A percentile compares a stretch with the other conserved stretches of the same genome.
These are phyloP conservation scores for Solanum pinnatisectum DNA, from an alignment of 257 asterid genomes.

Conservation along the genomic window DNA sequence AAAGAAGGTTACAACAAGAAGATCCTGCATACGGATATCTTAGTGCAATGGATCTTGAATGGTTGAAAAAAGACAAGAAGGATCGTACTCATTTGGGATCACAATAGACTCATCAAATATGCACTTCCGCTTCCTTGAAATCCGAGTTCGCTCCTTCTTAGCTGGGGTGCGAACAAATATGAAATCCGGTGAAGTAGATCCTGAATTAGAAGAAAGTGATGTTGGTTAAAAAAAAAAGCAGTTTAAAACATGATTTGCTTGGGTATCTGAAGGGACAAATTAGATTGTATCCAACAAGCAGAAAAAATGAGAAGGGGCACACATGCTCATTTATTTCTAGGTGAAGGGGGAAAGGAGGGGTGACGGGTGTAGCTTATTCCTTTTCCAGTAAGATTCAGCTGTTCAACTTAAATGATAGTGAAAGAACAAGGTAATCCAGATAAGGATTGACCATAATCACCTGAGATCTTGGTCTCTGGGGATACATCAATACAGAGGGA, in stretches of 20 bases:
- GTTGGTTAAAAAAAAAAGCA: neutral
- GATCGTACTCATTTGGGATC: constrained; percentile 44
- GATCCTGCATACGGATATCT: neutral
- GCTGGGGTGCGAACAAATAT: constrained; percentile 63
- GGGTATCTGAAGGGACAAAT: neutral
- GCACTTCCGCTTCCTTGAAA: constrained; percentile 49
- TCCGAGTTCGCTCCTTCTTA: constrained; percentile 35
- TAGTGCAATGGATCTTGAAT: neutral
- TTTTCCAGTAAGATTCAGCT: neutral
- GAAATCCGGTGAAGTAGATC: constrained; percentile 22
- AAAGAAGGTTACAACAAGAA: neutral
- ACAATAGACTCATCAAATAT: constrained; percentile 30
- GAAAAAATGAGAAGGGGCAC: neutral
- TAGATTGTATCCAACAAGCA: neutral
- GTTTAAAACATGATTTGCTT: neutral
- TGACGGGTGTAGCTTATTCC: neutral
- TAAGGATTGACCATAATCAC: constrained; percentile 19
- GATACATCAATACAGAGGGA: constrained; percentile 29
- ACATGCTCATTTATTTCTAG: neutral
- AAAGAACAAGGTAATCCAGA: neutral
- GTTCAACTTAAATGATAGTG: neutral
- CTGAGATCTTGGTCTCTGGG: constrained; percentile 36
- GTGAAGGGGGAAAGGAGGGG: neutral
- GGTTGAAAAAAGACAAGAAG: neutral
- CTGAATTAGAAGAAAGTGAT: constrained; percentile 9